A percentile compares a stretch with the other conserved stretches of the same genome.
phyloP scores from a whole-genome alignment of 2,329 filamentous ascomycete species.

The Xylariaceae sp. region DNA sequence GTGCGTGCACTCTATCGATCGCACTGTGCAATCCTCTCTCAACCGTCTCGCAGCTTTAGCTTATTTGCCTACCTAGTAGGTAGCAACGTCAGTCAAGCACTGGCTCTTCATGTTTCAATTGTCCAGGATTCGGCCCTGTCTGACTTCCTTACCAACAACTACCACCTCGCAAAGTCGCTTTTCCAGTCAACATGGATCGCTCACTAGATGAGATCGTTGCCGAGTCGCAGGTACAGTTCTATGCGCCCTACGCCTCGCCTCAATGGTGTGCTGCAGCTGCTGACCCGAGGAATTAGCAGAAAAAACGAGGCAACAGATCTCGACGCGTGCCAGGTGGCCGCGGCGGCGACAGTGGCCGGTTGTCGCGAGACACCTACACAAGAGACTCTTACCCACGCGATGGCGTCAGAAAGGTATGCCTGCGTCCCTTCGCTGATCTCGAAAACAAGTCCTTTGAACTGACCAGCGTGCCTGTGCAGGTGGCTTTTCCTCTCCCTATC shows the following conservation, averaged over 20 bases:
- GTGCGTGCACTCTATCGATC: not conserved
- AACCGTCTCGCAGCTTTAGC: not conserved
- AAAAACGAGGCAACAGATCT: constrained; percentile 22
- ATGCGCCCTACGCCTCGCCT: too few relatives aligned
- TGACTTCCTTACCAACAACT: not conserved
- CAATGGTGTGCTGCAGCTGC: too few relatives aligned
- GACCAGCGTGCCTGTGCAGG: constrained; percentile 18
- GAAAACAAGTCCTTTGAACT: constrained; percentile 12
- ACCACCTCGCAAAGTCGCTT: not conserved
- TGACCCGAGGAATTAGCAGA: constrained; percentile 12
- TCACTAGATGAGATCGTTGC: constrained; percentile 32
- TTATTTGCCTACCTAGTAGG: not conserved
- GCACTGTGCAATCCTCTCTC: not conserved
- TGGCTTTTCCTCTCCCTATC: constrained; percentile 31
- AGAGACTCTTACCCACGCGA: constrained; percentile 63
- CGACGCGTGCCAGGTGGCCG: constrained; percentile 22
- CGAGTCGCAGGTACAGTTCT: constrained; percentile 26
- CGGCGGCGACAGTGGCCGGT: constrained; percentile 12
- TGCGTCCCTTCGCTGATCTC: constrained; percentile 22
- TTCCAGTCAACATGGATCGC: constrained; percentile 18
- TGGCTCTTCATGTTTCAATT: too few relatives aligned
- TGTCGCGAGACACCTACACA: constrained; percentile 22
- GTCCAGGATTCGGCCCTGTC: not conserved
- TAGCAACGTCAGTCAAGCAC: not conserved
- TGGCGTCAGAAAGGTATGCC: constrained; percentile 88